A percentile compares a stretch with the other conserved stretches of the same genome.
phyloP scores from a whole-genome alignment of 805 yeast species.

The Vanderwaltozyma yarrowii region DNA sequence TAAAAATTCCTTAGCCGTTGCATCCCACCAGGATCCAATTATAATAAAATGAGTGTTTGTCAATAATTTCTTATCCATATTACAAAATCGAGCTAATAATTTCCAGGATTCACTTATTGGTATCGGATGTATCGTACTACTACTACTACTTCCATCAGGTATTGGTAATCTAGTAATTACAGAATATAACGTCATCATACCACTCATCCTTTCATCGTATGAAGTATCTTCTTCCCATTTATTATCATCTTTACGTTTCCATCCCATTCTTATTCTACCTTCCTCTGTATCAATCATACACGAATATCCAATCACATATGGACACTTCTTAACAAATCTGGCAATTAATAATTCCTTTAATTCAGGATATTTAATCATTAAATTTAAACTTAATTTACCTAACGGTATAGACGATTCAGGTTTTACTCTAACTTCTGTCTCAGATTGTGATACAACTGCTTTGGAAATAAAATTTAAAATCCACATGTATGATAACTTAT shows the following conservation, averaged over 20 bases:
- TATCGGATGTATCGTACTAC: slow-evolving; percentile 37
- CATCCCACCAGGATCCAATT: slow-evolving; percentile 88
- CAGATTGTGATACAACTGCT: slow-evolving; percentile 82
- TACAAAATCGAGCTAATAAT: slow-evolving; percentile 61
- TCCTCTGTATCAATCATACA: slow-evolving; percentile 69
- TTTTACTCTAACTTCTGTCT: slow-evolving; percentile 76
- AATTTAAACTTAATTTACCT: slow-evolving; percentile 49
- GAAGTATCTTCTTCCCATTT: slow-evolving; percentile 46
- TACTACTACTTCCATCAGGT: slow-evolving; percentile 17
- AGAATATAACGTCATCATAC: slow-evolving; percentile 73
- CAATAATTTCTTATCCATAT: slow-evolving; percentile 40
- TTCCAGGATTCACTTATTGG: slow-evolving; percentile 56
- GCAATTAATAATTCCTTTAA: slow-evolving; percentile 42
- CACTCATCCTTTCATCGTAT: slow-evolving; percentile 80
- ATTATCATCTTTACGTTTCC: slow-evolving; percentile 44
- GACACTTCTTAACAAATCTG: slow-evolving; percentile 85
- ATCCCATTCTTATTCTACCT: slow-evolving; percentile 81
- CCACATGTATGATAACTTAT: slow-evolving; percentile 56
- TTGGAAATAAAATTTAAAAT: slow-evolving; percentile 75
- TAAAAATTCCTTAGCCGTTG: slow-evolving; percentile 49
- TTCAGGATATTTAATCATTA: slow-evolving; percentile 41
- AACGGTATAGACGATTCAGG: slow-evolving; percentile 73
- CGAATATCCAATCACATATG: slow-evolving; percentile 72
- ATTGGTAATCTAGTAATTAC: slow-evolving; percentile 51
- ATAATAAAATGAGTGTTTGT: slow-evolving; percentile 63